Conservation (phyloP, 169 alveolate genomes). For the Plasmodium adleri region DNA sequence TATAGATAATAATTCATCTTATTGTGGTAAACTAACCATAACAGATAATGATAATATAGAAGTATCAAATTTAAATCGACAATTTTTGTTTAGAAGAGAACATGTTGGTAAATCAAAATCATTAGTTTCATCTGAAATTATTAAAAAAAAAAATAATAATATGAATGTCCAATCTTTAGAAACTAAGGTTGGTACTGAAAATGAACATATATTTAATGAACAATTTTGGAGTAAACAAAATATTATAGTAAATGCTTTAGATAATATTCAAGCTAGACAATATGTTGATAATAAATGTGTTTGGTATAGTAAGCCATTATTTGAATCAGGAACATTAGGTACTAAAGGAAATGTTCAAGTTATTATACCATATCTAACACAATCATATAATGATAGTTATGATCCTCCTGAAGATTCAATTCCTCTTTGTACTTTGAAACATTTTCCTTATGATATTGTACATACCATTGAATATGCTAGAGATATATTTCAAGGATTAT, state of each 20-base stretch:
- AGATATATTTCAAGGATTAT: conserved; percentile 96
- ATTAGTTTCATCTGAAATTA: conserved; percentile 88
- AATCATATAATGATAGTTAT: conserved; percentile 98
- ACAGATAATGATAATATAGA: conserved; percentile 99
- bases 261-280: conserved; percentile 96
- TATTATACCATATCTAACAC: conserved; percentile 96
- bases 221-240: conserved; percentile 97
- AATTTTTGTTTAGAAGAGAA: conserved; percentile 96
- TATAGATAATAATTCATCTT: neutral
- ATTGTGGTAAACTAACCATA: conserved; percentile 90
- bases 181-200: conserved; percentile 95
- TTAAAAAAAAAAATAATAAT: conserved; percentile 91
- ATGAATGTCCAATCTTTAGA: conserved; percentile 88
- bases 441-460: conserved; percentile 98
- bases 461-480: conserved; percentile 99
- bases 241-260: conserved; percentile 98
- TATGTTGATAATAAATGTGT: conserved; percentile 98
- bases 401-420: conserved; percentile 98
- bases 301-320: conserved; percentile 97
- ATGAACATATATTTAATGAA: conserved; percentile 97
- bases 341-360: conserved; percentile 97
- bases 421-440: conserved; percentile 96
- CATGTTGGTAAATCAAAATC: conserved; percentile 87
- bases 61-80: conserved; percentile 97
- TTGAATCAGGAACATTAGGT: conserved; percentile 99